These are phyloP conservation scores for Cucumis sativus DNA, from an alignment of 306 rosid species.

Conservation along the genomic window DNA sequence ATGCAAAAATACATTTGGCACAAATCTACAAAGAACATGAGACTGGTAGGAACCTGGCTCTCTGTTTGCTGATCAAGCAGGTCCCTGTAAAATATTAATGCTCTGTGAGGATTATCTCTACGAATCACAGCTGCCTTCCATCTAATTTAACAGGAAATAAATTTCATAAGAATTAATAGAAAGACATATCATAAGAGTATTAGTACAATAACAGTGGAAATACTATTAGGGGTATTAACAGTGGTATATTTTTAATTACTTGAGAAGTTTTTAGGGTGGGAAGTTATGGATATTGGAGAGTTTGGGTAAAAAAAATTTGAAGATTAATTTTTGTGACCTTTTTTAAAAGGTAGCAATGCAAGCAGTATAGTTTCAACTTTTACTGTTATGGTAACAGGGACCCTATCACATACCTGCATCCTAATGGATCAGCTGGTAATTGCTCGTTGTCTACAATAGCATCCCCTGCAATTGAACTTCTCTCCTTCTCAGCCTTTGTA, in stretches of 20 bases:
- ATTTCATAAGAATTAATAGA: neutral
- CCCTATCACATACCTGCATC: slow-evolving; percentile 7
- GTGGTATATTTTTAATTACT: neutral
- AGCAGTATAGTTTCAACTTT: neutral
- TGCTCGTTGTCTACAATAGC: neutral
- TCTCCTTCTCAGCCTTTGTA: neutral
- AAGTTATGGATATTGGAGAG: neutral
- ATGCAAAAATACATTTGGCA: too few relatives aligned
- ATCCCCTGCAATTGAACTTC: neutral
- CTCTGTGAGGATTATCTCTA: slow-evolving; percentile 19
- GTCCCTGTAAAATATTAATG: slow-evolving; percentile 16
- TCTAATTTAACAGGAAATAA: slow-evolving; percentile 1
- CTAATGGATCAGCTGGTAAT: slow-evolving; percentile 12
- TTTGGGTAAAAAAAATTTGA: too few relatives aligned
- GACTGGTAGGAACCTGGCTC: neutral
- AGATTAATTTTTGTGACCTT: neutral
- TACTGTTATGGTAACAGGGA: neutral
- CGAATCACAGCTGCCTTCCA: slow-evolving; percentile 16
- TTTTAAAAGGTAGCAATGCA: neutral
- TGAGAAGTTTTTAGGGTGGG: neutral
- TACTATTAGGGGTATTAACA: neutral
- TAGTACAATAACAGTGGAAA: neutral
- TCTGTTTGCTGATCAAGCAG: slow-evolving; percentile 16
- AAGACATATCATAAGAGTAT: neutral
- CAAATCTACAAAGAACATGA: neutral